Conservation (phyloP, 2,329 filamentous ascomycete species). For the Coleophoma cylindrospora region DNA sequence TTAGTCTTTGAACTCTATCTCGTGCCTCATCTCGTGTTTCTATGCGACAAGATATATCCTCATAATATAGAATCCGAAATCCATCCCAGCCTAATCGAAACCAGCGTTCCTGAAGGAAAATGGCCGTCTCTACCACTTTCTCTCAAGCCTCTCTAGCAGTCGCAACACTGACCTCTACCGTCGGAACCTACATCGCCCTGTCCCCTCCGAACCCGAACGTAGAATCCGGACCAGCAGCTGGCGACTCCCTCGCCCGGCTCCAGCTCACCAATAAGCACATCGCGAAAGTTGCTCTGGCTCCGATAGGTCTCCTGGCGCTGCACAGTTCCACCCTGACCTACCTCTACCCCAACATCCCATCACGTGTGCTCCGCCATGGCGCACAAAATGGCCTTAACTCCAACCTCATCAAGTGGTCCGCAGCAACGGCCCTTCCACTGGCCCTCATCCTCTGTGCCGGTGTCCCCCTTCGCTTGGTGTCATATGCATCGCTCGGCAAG, state of each 20-base stretch:
- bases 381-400: neutral
- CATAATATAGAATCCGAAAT: neutral
- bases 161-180: neutral
- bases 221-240: neutral
- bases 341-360: neutral
- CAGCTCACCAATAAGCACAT: neutral
- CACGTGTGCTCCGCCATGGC: neutral
- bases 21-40: neutral
- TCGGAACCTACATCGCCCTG: neutral
- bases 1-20: no score
- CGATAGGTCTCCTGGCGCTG: neutral
- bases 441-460: constrained; percentile 16
- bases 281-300: neutral
- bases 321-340: neutral
- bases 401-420: constrained; percentile 22
- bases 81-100: neutral
- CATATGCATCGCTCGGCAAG: constrained; percentile 39
- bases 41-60: neutral
- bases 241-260: neutral
- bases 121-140: neutral
- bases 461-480: constrained; percentile 30
- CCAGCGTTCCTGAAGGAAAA: neutral
- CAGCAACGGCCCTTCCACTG: constrained; percentile 10
- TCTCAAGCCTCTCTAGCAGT: neutral
- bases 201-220: neutral